Conservation (phyloP, 2,329 filamentous ascomycete genomes). For the Didymella pomorum region DNA sequence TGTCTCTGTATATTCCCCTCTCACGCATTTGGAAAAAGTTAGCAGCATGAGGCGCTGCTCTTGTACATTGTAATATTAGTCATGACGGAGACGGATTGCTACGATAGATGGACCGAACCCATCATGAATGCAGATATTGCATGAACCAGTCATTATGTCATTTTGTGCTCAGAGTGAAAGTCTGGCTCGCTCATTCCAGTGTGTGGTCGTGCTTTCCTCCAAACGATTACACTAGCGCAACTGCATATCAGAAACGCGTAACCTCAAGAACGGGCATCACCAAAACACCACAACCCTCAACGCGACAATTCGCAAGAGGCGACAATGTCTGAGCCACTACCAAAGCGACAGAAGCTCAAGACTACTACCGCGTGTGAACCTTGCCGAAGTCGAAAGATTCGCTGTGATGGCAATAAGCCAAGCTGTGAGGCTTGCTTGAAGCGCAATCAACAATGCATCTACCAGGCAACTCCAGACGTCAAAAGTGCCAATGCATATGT, state of each 20-base stretch:
- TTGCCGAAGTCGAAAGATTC: slow-evolving; percentile 20
- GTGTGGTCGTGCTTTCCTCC: slow-evolving; percentile 4
- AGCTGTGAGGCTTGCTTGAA: slow-evolving; percentile 15
- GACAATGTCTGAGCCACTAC: background rate
- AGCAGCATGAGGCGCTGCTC: slow-evolving; percentile 8
- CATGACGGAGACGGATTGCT: slow-evolving; percentile 10
- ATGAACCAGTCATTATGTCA: background rate
- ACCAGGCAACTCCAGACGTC: slow-evolving; percentile 10
- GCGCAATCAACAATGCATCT: slow-evolving; percentile 18
- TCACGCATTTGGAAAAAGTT: slow-evolving; percentile 22
- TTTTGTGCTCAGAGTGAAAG: background rate
- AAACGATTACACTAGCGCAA: background rate
- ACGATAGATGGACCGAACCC: slow-evolving; percentile 14
- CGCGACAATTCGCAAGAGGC: background rate
- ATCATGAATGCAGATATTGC: slow-evolving; percentile 15
- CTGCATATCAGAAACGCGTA: slow-evolving; percentile 6
- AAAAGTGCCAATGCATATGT: slow-evolving; percentile 14
- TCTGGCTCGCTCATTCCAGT: slow-evolving; percentile 4
- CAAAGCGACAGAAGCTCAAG: slow-evolving; percentile 16
- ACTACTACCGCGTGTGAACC: slow-evolving; percentile 18
- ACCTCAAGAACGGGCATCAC: slow-evolving; percentile 1
- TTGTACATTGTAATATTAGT: slow-evolving; percentile 24
- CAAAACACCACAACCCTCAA: slow-evolving; percentile 8
- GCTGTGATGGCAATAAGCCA: slow-evolving; percentile 20
- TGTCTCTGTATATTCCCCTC: slow-evolving; percentile 24